A percentile compares a stretch with the other conserved stretches of the same genome.
Conservation (phyloP, 306 rosid genomes). For the Cucurbita argyrosperma region DNA sequence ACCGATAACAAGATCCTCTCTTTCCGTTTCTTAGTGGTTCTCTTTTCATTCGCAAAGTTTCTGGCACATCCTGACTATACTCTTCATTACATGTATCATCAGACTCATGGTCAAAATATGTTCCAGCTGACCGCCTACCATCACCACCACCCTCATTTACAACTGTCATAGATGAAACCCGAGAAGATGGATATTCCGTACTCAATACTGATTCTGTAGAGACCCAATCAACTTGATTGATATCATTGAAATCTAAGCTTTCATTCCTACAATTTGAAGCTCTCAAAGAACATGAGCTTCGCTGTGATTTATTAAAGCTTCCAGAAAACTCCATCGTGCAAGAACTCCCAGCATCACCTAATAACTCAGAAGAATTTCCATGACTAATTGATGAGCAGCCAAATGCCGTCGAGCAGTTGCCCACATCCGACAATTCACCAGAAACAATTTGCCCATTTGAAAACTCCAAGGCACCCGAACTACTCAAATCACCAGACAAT, state of each 20-base stretch:
- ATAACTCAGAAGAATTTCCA: slow-evolving; percentile 40
- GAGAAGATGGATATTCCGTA: slow-evolving; percentile 66
- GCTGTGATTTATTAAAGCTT: slow-evolving; percentile 36
- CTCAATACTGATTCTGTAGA: slow-evolving; percentile 69
- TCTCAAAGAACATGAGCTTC: slow-evolving; percentile 31
- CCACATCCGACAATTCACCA: slow-evolving; percentile 55
- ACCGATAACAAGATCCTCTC: slow-evolving; percentile 74
- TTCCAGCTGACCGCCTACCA: slow-evolving; percentile 36
- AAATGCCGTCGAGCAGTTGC: slow-evolving; percentile 30
- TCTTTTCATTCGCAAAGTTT: slow-evolving; percentile 24
- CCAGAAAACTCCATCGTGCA: slow-evolving; percentile 42
- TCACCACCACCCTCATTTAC: slow-evolving; percentile 31
- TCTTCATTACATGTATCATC: slow-evolving; percentile 47
- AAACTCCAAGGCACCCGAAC: slow-evolving; percentile 78
- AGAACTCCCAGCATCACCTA: slow-evolving; percentile 26
- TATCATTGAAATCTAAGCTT: slow-evolving; percentile 52
- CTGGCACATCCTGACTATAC: slow-evolving; percentile 29
- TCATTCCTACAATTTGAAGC: slow-evolving; percentile 34
- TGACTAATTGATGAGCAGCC: slow-evolving; percentile 31
- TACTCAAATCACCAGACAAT: slow-evolving; percentile 57
- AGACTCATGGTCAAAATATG: slow-evolving; percentile 44
- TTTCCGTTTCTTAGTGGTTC: slow-evolving; percentile 52
- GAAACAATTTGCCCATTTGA: slow-evolving; percentile 41
- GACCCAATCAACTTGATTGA: slow-evolving; percentile 59
- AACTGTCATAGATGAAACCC: slow-evolving; percentile 63